Conservation (phyloP, 352 stramenopile species). For the Aphanomyces astaci region DNA sequence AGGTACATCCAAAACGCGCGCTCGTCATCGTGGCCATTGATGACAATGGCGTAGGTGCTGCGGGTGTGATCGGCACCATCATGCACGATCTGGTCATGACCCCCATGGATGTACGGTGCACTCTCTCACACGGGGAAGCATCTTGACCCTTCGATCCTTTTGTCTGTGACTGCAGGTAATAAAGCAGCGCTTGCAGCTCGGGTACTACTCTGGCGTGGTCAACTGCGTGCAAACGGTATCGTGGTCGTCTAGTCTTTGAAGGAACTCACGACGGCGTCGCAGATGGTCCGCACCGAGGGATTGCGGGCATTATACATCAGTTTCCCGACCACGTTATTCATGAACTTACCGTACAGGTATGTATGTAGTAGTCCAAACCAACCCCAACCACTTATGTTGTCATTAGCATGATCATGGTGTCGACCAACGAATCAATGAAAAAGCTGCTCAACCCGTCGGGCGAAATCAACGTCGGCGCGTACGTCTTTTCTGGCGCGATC, state of each 20-base stretch:
- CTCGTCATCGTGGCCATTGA: conserved; percentile 27
- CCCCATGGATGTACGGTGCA: conserved; percentile 87
- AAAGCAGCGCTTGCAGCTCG: conserved; percentile 98
- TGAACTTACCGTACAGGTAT: conserved; percentile 97
- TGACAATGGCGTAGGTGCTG: conserved; percentile 62
- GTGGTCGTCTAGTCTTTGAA: background rate
- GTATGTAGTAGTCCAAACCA: too few species aligned
- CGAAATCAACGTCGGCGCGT: conserved; percentile 84
- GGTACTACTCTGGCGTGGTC: conserved; percentile 91
- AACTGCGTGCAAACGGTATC: conserved; percentile 83
- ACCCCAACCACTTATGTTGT: too few species aligned
- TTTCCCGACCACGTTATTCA: conserved; percentile 96
- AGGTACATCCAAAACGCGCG: conserved; percentile 25
- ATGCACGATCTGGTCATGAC: conserved; percentile 98
- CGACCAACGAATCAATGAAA: conserved; percentile 95
- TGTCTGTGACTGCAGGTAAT: conserved; percentile 61
- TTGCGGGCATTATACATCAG: conserved; percentile 86
- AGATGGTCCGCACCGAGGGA: conserved; percentile 73
- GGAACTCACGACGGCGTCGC: background rate
- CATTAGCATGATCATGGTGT: conserved; percentile 97
- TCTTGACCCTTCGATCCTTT: background rate
- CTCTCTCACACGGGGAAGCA: background rate
- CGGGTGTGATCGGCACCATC: conserved; percentile 90
- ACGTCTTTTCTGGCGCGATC: conserved; percentile 88
- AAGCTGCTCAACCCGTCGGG: conserved; percentile 86